Conservation (phyloP, 2,329 filamentous ascomycete genomes). For the Colletotrichum australisinense region DNA sequence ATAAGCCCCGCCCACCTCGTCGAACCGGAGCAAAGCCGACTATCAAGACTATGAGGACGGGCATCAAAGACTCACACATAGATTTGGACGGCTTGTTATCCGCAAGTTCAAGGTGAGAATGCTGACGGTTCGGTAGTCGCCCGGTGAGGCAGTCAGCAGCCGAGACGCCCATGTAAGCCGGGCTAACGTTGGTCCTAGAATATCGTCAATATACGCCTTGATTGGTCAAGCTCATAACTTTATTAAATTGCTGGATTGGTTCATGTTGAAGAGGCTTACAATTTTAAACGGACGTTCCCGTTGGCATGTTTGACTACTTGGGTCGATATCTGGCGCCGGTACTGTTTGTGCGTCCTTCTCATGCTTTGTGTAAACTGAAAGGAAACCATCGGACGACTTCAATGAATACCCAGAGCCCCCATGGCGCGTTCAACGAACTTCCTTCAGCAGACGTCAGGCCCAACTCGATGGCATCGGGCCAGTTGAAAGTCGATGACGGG, state of each 20-base stretch:
- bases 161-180: not conserved
- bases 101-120: not conserved
- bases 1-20: not conserved
- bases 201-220: no score
- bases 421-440: not conserved
- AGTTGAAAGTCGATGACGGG: not conserved
- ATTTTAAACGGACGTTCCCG: not conserved
- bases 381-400: not conserved
- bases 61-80: not conserved
- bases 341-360: not conserved
- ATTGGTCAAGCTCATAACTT: not conserved
- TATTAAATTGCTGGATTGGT: not conserved
- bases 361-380: not conserved
- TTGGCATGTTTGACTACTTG: not conserved
- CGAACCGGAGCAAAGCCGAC: not conserved
- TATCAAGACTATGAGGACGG: not conserved
- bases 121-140: not conserved
- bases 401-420: not conserved
- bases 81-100: no score
- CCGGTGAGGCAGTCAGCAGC: not conserved
- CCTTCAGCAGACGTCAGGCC: not conserved
- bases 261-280: not conserved
- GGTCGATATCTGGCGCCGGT: not conserved
- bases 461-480: no score
- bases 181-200: not conserved